Percentiles rank a stretch among this genome's conserved stretches.
phyloP scores from a whole-genome alignment of 2,329 filamentous ascomycete genomes.

The Calonectria fujianensis region DNA sequence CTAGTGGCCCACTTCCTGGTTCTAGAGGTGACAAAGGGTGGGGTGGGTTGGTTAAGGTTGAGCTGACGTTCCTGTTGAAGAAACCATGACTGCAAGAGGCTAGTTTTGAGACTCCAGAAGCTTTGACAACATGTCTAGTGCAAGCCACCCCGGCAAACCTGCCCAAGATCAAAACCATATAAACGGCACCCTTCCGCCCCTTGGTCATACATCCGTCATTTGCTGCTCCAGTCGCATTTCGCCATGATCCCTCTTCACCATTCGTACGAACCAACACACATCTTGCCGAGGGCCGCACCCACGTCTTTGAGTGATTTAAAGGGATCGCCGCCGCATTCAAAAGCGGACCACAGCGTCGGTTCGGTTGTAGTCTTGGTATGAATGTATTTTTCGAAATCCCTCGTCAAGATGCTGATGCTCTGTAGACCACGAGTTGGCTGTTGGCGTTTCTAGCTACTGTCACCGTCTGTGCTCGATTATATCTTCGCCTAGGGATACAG shows the following conservation, averaged over 20 bases:
- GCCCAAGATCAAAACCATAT: background rate
- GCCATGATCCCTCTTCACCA: background rate
- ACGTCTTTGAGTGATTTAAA: background rate
- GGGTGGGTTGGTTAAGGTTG: background rate
- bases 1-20: background rate
- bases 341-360: background rate
- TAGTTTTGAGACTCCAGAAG: slow-evolving; percentile 8
- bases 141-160: slow-evolving; percentile 5
- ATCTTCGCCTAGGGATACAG: slow-evolving; percentile 11
- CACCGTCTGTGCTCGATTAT: slow-evolving; percentile 3
- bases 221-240: background rate
- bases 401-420: background rate
- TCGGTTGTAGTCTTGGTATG: slow-evolving; percentile 1
- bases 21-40: background rate
- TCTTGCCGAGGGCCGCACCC: background rate
- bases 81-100: slow-evolving; percentile 1
- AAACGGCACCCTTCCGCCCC: background rate
- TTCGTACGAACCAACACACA: background rate
- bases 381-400: background rate
- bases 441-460: background rate
- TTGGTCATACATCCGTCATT: too few relatives aligned
- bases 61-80: slow-evolving; percentile 14
- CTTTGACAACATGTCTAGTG: background rate
- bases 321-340: background rate
- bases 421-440: background rate